phyloP scores from a whole-genome alignment of 2,329 filamentous ascomycete species.

The Exserohilum turcica region DNA sequence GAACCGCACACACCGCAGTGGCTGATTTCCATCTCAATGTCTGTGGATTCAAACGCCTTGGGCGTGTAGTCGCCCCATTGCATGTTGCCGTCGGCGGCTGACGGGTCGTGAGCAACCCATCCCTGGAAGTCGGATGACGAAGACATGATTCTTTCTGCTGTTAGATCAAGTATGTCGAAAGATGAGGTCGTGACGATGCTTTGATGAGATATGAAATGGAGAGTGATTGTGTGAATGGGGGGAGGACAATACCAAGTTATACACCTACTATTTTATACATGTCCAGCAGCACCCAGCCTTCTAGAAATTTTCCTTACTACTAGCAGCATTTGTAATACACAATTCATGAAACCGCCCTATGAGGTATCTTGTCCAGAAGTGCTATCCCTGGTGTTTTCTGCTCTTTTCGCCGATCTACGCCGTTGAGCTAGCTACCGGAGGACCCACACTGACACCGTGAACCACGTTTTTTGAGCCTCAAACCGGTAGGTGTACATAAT shows the following conservation, averaged over 20 bases:
- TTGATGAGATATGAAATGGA: neutral
- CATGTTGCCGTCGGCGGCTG: conserved; percentile 60
- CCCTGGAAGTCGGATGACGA: conserved; percentile 56
- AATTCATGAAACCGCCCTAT: conserved; percentile 20
- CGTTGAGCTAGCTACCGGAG: conserved; percentile 17
- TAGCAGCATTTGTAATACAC: conserved; percentile 35
- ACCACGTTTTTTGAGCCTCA: conserved; percentile 20
- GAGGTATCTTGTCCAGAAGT: conserved; percentile 7
- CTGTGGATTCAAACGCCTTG: conserved; percentile 67
- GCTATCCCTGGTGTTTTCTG: conserved; percentile 24
- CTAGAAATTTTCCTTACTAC: conserved; percentile 4
- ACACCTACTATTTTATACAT: conserved; percentile 1
- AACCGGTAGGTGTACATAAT: conserved; percentile 4
- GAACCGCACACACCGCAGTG: conserved; percentile 50
- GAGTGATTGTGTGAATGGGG: neutral
- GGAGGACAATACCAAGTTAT: neutral
- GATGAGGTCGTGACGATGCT: neutral
- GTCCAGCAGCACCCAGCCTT: neutral
- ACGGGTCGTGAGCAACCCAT: conserved; percentile 60
- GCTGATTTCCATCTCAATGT: conserved; percentile 52
- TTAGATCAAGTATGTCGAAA: neutral
- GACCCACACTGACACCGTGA: conserved; percentile 22
- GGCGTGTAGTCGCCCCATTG: conserved; percentile 55
- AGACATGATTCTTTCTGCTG: conserved; percentile 21
- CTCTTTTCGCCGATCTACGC: conserved; percentile 32